Evolutionary conservation across 345 rosid species (phyloP), one percentile per base, ranked within the genome.

Genomic region (Hibiscus tridactylites): DNA sequence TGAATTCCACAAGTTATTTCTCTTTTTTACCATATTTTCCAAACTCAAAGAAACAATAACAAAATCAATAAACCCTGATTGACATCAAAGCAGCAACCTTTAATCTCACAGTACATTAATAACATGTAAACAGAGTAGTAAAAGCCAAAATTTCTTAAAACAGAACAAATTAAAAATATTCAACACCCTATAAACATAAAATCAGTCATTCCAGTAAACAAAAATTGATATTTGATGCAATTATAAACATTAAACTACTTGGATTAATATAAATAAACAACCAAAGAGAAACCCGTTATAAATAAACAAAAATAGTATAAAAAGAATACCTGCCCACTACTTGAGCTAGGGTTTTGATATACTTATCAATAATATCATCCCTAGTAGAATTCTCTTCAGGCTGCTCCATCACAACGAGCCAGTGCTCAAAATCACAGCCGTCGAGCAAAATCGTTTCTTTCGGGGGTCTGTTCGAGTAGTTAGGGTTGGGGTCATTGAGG

Each of bases 381-480:
- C 98, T 83, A 3, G 98, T 90, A 24, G 82, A 85, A 3, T 87
- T 85, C 12, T 84, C 92, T 65, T 85, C 82, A 1, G 90, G 98
- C 68, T 76, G 78, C 24, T 89, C 97, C 89, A 92, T 59, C 7
- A 95, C 96, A 9, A 95, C 87, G 19, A 95, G 97, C 98, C 98
- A 92, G 76, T 95, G 99, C 61, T 95, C 86, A 44, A 92, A 95
- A 80, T 95, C 99, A 73, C 97, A 92, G 0, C 99, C 92, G 71
- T 92, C 97, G 59, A 95, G 90, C 81, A 95, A 75, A 52, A 92
- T 92, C 29, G 97, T 89, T 84, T 92, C 99, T 74, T 92, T 88
- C 0, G 97, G 93, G 9, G 99, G 97, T 35, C 99, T 76, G 54
- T 90, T 95, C 4, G 97, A 90, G 92, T 95, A 95, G 80, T 95